Evolutionary conservation across 805 yeast species (phyloP).

Genomic region (Naumovozyma dairenensis): DNA sequence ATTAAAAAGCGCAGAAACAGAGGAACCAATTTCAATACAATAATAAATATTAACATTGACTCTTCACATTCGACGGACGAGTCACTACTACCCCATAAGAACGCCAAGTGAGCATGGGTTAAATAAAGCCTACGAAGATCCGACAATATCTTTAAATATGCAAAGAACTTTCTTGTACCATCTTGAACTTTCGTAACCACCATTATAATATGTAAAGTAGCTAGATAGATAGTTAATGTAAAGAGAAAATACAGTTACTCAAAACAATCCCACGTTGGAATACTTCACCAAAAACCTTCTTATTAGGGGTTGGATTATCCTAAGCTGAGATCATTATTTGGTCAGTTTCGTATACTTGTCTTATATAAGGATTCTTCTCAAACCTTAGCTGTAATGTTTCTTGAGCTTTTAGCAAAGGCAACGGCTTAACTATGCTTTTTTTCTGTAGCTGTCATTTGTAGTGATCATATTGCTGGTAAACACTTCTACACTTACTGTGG

Average conservation of each 20-base stretch:
- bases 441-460: no score
- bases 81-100: conserved; percentile 49
- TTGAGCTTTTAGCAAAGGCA: no score
- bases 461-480: no score
- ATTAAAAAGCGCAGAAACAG: conserved; percentile 44
- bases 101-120: conserved; percentile 46
- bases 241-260: conserved; percentile 8
- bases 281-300: conserved; percentile 4
- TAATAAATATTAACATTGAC: conserved; percentile 38
- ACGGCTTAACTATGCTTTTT: no score
- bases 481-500: no score
- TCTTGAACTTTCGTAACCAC: conserved; percentile 40
- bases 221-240: conserved; percentile 22
- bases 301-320: no score
- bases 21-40: conserved; percentile 55
- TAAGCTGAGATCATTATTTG: no score
- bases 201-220: conserved; percentile 54
- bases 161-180: conserved; percentile 40
- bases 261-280: conserved; percentile 8
- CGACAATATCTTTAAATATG: conserved; percentile 48
- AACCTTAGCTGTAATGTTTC: no score
- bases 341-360: no score
- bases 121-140: conserved; percentile 45
- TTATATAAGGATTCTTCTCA: no score
- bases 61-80: conserved; percentile 49